phyloP scores from a whole-genome alignment of 2,329 filamentous ascomycete genomes.

The Ustilaginoidea virens region DNA sequence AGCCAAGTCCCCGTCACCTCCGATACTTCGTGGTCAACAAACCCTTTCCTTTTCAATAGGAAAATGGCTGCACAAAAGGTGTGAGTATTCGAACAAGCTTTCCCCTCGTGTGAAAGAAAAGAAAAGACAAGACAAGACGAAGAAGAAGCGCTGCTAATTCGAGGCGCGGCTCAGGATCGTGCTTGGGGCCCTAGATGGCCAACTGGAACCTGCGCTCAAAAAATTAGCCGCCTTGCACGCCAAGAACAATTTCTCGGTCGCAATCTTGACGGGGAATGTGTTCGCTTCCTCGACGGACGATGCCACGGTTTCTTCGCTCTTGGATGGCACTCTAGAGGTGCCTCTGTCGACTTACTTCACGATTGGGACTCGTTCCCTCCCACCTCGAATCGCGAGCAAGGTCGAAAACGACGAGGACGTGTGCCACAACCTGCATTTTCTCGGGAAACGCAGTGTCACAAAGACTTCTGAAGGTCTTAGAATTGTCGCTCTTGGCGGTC shows the following conservation, averaged over 20 bases:
- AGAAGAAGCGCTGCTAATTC: too few species aligned
- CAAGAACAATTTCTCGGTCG: conserved; percentile 81
- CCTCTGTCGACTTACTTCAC: conserved; percentile 86
- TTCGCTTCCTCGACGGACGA: conserved; percentile 50
- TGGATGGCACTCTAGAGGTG: conserved; percentile 57
- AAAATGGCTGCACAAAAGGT: conserved; percentile 33
- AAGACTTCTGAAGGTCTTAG: conserved; percentile 83
- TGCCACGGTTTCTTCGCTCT: conserved; percentile 43
- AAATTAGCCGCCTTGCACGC: conserved; percentile 69
- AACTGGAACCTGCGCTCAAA: conserved; percentile 57
- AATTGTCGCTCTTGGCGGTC: conserved; percentile 75
- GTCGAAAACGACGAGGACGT: conserved; percentile 60
- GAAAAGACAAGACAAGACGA: too few species aligned
- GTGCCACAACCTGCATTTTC: conserved; percentile 79
- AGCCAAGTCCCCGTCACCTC: too few species aligned
- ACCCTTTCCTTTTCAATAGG: too few species aligned
- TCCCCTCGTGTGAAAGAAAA: background rate
- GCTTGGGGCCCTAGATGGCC: conserved; percentile 68
- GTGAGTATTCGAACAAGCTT: conserved; percentile 16
- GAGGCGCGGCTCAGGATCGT: conserved; percentile 54
- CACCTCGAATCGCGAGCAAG: conserved; percentile 52
- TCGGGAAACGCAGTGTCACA: conserved; percentile 73
- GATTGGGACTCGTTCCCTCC: conserved; percentile 58
- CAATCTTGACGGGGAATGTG: conserved; percentile 70
- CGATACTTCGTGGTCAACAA: too few species aligned